Evolutionary conservation across 495 filamentous ascomycete species (phyloP).

Genomic region (Astrothelium macrocarpum): DNA sequence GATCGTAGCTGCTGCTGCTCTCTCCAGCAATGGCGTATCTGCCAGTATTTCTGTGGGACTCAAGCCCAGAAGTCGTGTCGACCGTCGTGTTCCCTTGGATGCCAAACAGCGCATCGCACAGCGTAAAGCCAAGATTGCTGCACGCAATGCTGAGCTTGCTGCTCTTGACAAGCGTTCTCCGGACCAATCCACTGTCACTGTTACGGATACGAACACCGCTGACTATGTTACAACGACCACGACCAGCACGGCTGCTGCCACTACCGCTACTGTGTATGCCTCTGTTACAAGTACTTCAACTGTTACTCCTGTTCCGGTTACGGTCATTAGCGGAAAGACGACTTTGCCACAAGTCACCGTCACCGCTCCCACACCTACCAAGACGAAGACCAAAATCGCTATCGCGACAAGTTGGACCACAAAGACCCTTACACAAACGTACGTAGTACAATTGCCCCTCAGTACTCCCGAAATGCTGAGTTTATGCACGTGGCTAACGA

Average conservation of each 20-base stretch:
- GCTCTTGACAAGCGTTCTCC: conserved; percentile 24
- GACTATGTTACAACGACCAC: conserved; percentile 12
- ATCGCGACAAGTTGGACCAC: conserved; percentile 17
- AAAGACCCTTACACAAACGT: conserved; percentile 15
- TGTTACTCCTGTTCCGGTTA: conserved; percentile 11
- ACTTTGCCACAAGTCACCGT: conserved; percentile 17
- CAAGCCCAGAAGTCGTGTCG: background rate
- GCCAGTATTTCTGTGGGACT: background rate
- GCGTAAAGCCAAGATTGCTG: conserved; percentile 12
- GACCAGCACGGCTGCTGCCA: conserved; percentile 21
- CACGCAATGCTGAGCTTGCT: conserved; percentile 11
- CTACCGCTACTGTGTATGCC: conserved; percentile 20
- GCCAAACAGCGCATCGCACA: conserved; percentile 13
- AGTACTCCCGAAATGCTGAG: background rate
- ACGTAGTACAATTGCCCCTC: conserved; percentile 8
- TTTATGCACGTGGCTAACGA: conserved; percentile 1
- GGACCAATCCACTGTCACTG: conserved; percentile 23
- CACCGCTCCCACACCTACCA: conserved; percentile 24
- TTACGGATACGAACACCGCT: conserved; percentile 15
- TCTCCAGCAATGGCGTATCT: background rate
- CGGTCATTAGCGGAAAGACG: conserved; percentile 8
- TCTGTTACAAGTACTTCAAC: conserved; percentile 5
- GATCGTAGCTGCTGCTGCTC: conserved; percentile 12
- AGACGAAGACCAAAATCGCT: conserved; percentile 15
- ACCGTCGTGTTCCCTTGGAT: conserved; percentile 3